phyloP scores from a whole-genome alignment of 768 basidiomycete genomes.

The Fomitopsis serialis region DNA sequence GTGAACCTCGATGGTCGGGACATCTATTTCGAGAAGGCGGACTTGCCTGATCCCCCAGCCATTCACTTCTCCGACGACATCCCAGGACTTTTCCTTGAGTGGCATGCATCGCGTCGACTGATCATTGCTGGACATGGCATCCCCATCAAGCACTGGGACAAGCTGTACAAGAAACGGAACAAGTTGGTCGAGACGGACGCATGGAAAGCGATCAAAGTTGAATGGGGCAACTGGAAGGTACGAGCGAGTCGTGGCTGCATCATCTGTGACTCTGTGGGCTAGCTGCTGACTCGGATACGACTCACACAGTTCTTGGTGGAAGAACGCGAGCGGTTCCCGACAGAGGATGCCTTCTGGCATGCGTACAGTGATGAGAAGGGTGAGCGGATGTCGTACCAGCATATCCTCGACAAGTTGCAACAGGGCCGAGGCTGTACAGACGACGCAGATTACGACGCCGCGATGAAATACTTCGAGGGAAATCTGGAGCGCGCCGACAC shows the following conservation, averaged over 20 bases:
- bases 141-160: background rate
- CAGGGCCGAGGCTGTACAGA: background rate
- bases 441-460: background rate
- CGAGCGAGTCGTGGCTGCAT: background rate
- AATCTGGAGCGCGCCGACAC: background rate
- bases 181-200: background rate
- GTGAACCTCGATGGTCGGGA: too few species aligned
- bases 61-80: background rate
- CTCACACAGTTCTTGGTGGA: background rate
- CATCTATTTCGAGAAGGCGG: too few species aligned
- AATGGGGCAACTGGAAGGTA: background rate
- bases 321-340: background rate
- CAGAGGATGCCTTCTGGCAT: background rate
- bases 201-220: background rate
- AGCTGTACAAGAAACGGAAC: background rate
- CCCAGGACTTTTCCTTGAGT: background rate
- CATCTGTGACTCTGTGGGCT: background rate
- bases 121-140: background rate
- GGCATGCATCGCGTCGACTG: background rate
- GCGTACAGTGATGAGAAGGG: background rate
- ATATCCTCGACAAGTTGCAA: background rate
- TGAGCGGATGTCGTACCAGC: background rate
- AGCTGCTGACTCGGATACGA: background rate
- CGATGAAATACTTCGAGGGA: background rate
- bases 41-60: too few species aligned